Conservation (phyloP, 1,284 basidiomycete genomes). For the Mycena sp. region DNA sequence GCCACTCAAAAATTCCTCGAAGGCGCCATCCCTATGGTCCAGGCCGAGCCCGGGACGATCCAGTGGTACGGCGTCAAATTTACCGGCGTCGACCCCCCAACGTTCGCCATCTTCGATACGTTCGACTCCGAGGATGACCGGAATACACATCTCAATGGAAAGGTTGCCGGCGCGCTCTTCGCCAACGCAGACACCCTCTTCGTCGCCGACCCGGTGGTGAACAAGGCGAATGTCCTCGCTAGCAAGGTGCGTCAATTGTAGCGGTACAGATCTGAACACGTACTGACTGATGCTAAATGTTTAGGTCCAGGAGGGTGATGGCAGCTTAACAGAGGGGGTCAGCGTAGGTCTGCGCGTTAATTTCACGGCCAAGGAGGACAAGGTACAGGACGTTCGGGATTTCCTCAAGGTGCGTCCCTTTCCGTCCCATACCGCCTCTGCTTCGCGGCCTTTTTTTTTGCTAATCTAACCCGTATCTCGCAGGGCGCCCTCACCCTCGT, state of each 20-base stretch:
- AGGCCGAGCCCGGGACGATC: conserved; percentile 47
- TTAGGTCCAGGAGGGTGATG: background rate
- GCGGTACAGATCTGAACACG: background rate
- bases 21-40: conserved; percentile 40
- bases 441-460: too few relatives aligned
- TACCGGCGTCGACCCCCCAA: conserved; percentile 32
- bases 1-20: conserved; percentile 44
- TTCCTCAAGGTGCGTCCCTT: conserved; percentile 45
- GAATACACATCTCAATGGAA: conserved; percentile 45
- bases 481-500: conserved; percentile 47
- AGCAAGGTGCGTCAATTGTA: conserved; percentile 38
- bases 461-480: too few relatives aligned
- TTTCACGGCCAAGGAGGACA: conserved; percentile 47
- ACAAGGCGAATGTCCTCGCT: conserved; percentile 43
- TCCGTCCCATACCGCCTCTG: background rate
- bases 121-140: conserved; percentile 46
- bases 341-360: conserved; percentile 46
- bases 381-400: conserved; percentile 45
- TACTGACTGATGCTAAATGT: background rate
- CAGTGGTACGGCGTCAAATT: conserved; percentile 53
- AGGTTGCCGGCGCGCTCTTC: conserved; percentile 46
- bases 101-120: conserved; percentile 52
- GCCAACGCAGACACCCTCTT: conserved; percentile 45
- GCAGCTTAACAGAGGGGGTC: conserved; percentile 40
- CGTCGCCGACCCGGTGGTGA: conserved; percentile 40